Conservation (phyloP, 176 grass and related monocot genomes). For the Triticum urartu region DNA sequence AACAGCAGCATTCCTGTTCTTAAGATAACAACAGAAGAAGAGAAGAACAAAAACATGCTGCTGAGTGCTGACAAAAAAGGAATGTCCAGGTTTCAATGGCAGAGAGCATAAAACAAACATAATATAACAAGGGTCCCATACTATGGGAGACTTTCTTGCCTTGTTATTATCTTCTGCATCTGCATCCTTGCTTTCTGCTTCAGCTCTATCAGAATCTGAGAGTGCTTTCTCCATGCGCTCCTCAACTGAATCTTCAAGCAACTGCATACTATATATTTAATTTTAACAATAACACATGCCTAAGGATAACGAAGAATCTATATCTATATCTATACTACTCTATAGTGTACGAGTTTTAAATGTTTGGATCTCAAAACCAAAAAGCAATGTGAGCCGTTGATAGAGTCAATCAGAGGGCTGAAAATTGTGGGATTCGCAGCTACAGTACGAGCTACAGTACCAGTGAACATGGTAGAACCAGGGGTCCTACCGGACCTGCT, state of each 20-base stretch:
- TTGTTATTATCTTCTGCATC: slow-evolving; percentile 83
- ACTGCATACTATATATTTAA: slow-evolving; percentile 46
- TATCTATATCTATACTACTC: too few species aligned
- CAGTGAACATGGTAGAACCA: too few species aligned
- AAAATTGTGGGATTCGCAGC: too few species aligned
- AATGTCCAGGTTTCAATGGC: background rate
- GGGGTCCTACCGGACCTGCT: too few species aligned
- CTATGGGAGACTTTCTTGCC: slow-evolving; percentile 34
- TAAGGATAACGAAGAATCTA: background rate
- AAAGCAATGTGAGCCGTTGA: too few species aligned
- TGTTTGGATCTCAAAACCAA: too few species aligned
- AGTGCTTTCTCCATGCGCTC: slow-evolving; percentile 71
- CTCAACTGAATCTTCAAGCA: slow-evolving; percentile 97
- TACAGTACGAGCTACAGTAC: too few species aligned
- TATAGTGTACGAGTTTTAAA: too few species aligned
- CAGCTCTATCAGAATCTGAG: slow-evolving; percentile 82
- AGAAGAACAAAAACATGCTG: background rate
- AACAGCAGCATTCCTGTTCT: slow-evolving; percentile 16
- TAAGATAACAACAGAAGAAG: background rate
- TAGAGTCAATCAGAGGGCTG: too few species aligned
- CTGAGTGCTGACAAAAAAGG: background rate
- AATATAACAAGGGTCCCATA: background rate
- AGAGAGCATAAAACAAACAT: background rate
- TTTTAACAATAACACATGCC: slow-evolving; percentile 7
- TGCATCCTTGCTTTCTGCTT: slow-evolving; percentile 81